Percentiles rank a stretch among this genome's conserved stretches.
These are phyloP conservation scores for Lasiosphaeria ovina DNA, from an alignment of 495 filamentous ascomycete genomes.

Conservation along the genomic window DNA sequence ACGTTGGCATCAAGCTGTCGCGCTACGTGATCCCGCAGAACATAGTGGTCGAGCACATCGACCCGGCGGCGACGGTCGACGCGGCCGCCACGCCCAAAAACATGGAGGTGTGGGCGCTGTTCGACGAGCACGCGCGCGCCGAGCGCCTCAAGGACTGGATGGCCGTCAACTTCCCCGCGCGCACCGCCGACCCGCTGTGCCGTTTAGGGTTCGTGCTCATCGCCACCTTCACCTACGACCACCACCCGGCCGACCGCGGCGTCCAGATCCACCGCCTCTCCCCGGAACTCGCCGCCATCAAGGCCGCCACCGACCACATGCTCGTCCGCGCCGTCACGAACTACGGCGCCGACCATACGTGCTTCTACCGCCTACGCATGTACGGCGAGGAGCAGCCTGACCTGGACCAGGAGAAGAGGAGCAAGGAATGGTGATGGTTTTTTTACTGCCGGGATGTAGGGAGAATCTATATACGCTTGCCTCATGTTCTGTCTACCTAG, in stretches of 20 bases:
- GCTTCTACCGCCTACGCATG: constrained; percentile 58
- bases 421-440: background rate
- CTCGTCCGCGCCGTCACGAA: constrained; percentile 44
- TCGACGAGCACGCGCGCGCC: constrained; percentile 34
- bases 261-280: constrained; percentile 51
- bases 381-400: constrained; percentile 38
- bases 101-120: constrained; percentile 58
- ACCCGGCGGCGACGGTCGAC: constrained; percentile 50
- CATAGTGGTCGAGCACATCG: constrained; percentile 63
- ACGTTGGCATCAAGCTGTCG: constrained; percentile 49
- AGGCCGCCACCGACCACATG: constrained; percentile 39
- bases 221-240: constrained; percentile 52
- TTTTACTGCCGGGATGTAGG: background rate
- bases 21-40: constrained; percentile 51
- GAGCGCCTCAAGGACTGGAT: constrained; percentile 33
- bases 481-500: background rate
- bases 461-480: background rate
- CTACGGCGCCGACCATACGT: constrained; percentile 48
- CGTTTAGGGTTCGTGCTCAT: constrained; percentile 48
- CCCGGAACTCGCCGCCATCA: constrained; percentile 34
- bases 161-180: constrained; percentile 24
- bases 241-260: constrained; percentile 39
- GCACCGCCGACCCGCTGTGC: constrained; percentile 18
- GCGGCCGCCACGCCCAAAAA: constrained; percentile 55
- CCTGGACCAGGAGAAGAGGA: constrained; percentile 4